Evolutionary conservation across 2,329 filamentous ascomycete genomes (phyloP), one percentile per base, ranked within the genome.

Genomic region (Teratosphaeria nubilosa): DNA sequence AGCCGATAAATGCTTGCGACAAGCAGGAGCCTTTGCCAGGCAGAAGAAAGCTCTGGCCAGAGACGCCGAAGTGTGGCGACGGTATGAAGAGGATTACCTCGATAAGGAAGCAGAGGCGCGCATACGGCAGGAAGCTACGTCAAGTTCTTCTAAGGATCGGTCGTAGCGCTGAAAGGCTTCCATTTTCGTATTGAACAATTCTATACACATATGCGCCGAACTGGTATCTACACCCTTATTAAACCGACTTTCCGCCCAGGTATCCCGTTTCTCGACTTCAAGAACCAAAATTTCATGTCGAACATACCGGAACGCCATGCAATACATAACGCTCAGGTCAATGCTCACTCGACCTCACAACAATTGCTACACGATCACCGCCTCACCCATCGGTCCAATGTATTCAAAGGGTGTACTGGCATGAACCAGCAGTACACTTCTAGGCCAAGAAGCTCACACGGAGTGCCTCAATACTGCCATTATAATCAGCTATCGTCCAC

Each of bases 21-120:
- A 80, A 59, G 89, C 88, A 66, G 87, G 91, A 71, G 77, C 83
- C 13, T 76, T 77, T 51, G 75, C 90, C 62, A 78, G 87, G 60
- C 79, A 84, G 69, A 81, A 87, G 66, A 83, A 85, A 67, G 81
- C 86, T 59, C 69, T 86, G 59, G 76, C 81, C 53, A 76, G 81
- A 34, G 85, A 91, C 62, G 80, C 82, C 68, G 86, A 86, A 22
- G 82, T 84, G 59, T 90, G 87, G 87, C 76, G 84, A 59, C 77
- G 77, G 51, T 86, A 86, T 63, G 84, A 89, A 72, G 77, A 81
- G 59, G 84, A 87, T 60, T 80, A 77, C 31, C 24, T 59, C 25
- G 56, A 60, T 11, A 58, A 62, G 45, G 60, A 55, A 13, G 58
- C 59, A 13, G 54, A 58, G n/a, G 30, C 52, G 10, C 56, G 59